Percentiles rank a stretch among this genome's conserved stretches.
These are phyloP conservation scores for Saccharomycopsis selenospora DNA, from an alignment of 805 yeast species.

Conservation along the genomic window DNA sequence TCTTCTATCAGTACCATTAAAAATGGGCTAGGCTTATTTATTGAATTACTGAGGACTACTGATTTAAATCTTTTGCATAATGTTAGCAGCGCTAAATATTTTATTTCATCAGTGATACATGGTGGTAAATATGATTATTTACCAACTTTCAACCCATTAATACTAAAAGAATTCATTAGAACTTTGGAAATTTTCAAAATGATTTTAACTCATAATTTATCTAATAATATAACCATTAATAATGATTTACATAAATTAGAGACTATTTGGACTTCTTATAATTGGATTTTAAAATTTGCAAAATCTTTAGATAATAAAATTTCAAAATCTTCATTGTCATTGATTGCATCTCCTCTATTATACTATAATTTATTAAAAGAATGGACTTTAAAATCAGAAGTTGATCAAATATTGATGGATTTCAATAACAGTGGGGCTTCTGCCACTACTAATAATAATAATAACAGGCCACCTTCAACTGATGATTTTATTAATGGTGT, in stretches of 20 bases:
- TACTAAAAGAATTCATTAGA: neutral
- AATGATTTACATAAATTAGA: neutral
- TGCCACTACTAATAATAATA: neutral
- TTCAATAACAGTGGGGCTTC: neutral
- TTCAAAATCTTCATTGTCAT: too few relatives aligned
- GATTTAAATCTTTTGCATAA: neutral
- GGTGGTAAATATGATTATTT: neutral
- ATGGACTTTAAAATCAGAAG: neutral
- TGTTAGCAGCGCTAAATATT: neutral
- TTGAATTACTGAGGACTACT: neutral
- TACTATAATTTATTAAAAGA: neutral
- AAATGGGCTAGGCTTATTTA: slow-evolving; percentile 4
- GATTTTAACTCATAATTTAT: neutral
- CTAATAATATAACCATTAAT: neutral
- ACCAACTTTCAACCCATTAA: neutral
- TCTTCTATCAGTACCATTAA: neutral
- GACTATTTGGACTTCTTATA: neutral
- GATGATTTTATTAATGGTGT: neutral
- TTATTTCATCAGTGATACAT: neutral
- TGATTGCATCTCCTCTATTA: neutral
- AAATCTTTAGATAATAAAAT: neutral
- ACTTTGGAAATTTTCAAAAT: neutral
- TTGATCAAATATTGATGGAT: neutral
- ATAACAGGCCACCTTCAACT: neutral
- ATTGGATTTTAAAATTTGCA: neutral